phyloP scores from a whole-genome alignment of 2,329 filamentous ascomycete genomes.

The Scedosporium aurantiacum region DNA sequence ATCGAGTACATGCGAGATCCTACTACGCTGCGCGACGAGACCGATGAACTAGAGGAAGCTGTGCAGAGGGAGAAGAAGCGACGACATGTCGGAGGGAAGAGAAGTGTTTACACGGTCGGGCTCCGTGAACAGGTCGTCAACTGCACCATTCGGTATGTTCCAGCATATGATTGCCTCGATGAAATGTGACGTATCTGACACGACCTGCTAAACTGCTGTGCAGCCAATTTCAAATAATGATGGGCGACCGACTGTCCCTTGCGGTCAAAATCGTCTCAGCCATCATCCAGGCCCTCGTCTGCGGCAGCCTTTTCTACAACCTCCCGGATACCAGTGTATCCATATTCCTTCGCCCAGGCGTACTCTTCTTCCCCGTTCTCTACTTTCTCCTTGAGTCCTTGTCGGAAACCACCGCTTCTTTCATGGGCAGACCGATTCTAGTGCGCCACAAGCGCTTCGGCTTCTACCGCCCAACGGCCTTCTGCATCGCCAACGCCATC shows the following conservation, averaged over 20 bases:
- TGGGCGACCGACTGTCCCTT: conserved; percentile 20
- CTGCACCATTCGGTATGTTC: conserved; percentile 24
- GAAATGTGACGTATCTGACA: conserved; percentile 2
- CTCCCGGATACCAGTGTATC: conserved; percentile 39
- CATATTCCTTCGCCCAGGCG: conserved; percentile 37
- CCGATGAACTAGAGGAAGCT: conserved; percentile 27
- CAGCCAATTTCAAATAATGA: conserved; percentile 20
- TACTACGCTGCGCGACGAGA: conserved; percentile 23
- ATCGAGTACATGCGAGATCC: conserved; percentile 3
- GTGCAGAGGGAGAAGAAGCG: conserved; percentile 15
- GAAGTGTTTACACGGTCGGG: conserved; percentile 16
- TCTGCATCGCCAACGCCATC: conserved; percentile 27
- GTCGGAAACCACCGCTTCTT: conserved; percentile 20
- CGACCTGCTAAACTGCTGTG: conserved; percentile 13
- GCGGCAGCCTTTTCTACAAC: conserved; percentile 57
- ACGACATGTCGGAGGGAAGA: conserved; percentile 10
- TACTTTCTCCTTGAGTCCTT: conserved; percentile 32
- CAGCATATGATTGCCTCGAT: too few relatives aligned
- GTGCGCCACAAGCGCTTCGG: conserved; percentile 21
- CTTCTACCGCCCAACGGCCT: conserved; percentile 20
- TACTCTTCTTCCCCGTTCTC: conserved; percentile 24
- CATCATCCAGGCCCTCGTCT: conserved; percentile 52
- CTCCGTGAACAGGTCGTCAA: conserved; percentile 18
- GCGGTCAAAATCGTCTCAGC: conserved; percentile 42
- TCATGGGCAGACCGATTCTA: conserved; percentile 19